These are phyloP conservation scores for Saprolegnia diclina DNA, from an alignment of 352 stramenopile genomes.

Conservation along the genomic window DNA sequence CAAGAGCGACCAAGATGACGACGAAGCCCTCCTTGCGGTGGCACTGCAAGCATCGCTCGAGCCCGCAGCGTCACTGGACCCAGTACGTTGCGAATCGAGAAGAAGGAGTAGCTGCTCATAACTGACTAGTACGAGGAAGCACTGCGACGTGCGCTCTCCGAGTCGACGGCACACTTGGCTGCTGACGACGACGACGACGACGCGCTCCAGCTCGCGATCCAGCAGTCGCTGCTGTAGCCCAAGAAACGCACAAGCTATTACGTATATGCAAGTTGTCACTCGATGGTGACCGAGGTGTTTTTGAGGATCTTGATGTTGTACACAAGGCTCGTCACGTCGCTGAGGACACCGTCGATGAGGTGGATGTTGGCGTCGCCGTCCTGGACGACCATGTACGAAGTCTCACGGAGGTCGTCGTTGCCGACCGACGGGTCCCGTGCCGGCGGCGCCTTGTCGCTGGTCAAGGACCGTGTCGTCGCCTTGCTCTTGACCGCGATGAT, in stretches of 20 bases:
- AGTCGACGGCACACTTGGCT: slow-evolving; percentile 37
- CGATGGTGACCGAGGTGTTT: not conserved
- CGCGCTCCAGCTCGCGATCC: slow-evolving; percentile 74
- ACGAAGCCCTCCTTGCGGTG: slow-evolving; percentile 35
- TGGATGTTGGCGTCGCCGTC: slow-evolving; percentile 10
- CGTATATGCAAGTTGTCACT: not conserved
- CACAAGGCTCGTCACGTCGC: not conserved
- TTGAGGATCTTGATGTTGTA: slow-evolving; percentile 18
- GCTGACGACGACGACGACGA: slow-evolving; percentile 58
- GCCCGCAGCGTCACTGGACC: not conserved
- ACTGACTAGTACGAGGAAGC: slow-evolving; percentile 65
- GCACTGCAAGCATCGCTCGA: slow-evolving; percentile 57
- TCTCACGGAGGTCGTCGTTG: not conserved
- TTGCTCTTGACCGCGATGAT: not conserved
- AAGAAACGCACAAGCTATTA: slow-evolving; percentile 26
- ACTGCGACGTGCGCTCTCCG: slow-evolving; percentile 47
- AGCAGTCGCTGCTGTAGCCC: slow-evolving; percentile 57
- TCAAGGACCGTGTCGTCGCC: not conserved
- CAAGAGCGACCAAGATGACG: not conserved
- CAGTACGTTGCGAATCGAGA: not conserved
- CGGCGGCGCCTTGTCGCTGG: no score
- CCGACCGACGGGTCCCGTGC: no score
- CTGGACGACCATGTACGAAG: slow-evolving; percentile 9
- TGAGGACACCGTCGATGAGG: not conserved
- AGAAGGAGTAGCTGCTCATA: no score